These are phyloP conservation scores for Albugo laibachii DNA, from an alignment of 352 stramenopile species.

Conservation along the genomic window DNA sequence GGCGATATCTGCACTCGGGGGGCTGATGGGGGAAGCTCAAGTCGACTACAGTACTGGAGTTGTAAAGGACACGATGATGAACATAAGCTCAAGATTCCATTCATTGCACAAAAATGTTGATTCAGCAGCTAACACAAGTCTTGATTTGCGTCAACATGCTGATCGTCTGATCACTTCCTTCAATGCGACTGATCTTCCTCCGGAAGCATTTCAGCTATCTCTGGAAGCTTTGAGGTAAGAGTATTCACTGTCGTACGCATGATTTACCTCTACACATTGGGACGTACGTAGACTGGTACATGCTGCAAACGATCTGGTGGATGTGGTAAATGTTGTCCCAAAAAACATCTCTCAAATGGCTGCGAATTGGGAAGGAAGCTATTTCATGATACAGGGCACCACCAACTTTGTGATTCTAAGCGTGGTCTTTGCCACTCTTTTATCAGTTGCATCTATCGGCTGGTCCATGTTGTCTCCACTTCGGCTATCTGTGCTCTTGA, in stretches of 20 bases:
- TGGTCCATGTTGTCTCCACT: conserved; percentile 62
- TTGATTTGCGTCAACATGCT: conserved; percentile 18
- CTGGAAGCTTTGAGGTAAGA: conserved; percentile 29
- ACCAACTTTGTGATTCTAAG: conserved; percentile 63
- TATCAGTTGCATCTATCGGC: conserved; percentile 60
- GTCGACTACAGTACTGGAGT: conserved; percentile 68
- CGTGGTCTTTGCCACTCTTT: conserved; percentile 46
- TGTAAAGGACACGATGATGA: conserved; percentile 48
- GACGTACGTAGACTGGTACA: conserved; percentile 19
- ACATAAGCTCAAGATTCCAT: conserved; percentile 33
- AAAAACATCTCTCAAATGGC: conserved; percentile 31
- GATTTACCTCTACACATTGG: not conserved
- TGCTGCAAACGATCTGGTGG: conserved; percentile 25
- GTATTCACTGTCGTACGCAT: not conserved
- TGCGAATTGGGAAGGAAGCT: conserved; percentile 40
- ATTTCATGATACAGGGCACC: conserved; percentile 66
- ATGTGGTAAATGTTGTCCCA: conserved; percentile 25
- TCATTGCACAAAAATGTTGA: conserved; percentile 15
- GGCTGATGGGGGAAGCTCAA: conserved; percentile 52
- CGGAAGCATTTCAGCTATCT: conserved; percentile 36
- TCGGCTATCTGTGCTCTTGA: conserved; percentile 49
- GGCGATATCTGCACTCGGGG: conserved; percentile 42
- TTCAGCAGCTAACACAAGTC: conserved; percentile 16
- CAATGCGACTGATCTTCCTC: conserved; percentile 41
- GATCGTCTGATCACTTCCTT: conserved; percentile 49